A percentile compares a stretch with the other conserved stretches of the same genome.
Evolutionary conservation across 176 grass and related monocot genomes (phyloP).

Genomic region (Stipa capillata): DNA sequence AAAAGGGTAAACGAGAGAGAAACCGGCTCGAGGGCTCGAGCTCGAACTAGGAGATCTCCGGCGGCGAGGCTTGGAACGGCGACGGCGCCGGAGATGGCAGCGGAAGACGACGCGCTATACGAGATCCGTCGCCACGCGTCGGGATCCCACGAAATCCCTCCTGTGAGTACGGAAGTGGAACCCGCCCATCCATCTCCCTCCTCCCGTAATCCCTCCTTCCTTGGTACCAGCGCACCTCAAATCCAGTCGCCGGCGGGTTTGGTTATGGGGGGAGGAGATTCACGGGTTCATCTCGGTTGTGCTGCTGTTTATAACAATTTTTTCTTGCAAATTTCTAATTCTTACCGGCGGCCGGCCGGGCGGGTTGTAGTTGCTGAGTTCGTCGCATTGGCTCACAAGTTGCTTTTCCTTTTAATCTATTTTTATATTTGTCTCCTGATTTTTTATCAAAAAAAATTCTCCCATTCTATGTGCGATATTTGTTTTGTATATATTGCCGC

Average conservation of each 20-base stretch:
- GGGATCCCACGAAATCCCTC: slow-evolving; percentile 30
- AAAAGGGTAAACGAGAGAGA: no score
- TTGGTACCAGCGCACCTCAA: background rate
- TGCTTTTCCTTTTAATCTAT: background rate
- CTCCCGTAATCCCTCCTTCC: background rate
- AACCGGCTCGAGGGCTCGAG: background rate
- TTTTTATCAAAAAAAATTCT: background rate
- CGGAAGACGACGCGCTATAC: slow-evolving; percentile 25
- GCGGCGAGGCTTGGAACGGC: background rate
- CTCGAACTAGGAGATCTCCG: slow-evolving; percentile 6
- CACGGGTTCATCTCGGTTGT: no score
- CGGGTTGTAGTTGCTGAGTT: background rate
- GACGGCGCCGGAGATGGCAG: slow-evolving; percentile 3
- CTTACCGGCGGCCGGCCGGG: background rate
- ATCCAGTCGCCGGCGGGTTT: background rate
- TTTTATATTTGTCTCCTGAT: background rate
- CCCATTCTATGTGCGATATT: background rate
- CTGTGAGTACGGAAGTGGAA: slow-evolving; percentile 10
- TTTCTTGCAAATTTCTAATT: background rate
- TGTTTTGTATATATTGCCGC: background rate
- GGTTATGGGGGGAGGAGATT: background rate
- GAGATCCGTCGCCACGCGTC: slow-evolving; percentile 34
- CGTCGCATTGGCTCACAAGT: background rate
- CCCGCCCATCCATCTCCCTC: background rate
- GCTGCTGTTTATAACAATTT: background rate